Base-by-base conservation (phyloP, 139 green algal genomes). In the Closterium sp. region DNA sequence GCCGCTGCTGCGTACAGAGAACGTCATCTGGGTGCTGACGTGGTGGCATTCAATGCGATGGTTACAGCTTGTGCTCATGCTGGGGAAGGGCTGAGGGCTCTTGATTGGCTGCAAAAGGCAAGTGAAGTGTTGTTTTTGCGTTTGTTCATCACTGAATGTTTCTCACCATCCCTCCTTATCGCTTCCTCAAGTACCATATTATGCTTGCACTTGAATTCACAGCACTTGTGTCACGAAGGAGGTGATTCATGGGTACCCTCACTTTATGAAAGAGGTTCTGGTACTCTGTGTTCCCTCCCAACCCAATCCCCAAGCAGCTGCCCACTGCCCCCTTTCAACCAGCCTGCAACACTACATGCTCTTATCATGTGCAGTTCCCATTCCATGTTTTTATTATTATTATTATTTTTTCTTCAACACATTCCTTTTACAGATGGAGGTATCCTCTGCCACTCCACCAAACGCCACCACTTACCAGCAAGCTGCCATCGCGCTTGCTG, bases 31-130 rank as follows among this genome's bases (percentile, higher is more conserved):
- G 62, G 62, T 79, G 42, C 86, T 38, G 90, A 90, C 85, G 90
- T 91, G n/a, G 90, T 28, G 19, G 85, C 90, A 22, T 91, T 84
- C 85, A 93, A 93, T 31, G 90, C 90, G 2, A 30, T 93, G n/a
- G 32, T 93, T 19, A 85, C 85, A 4, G 70, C 90, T n/a, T 93
- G 90, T 79, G 90, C 85, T 2, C 45, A 21, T 29, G 88, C 90
- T 45, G 90, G 90, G 27, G 30, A 93, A 31, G 90, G 90, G 42
- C 31, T 38, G 70, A 79, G 89, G 22, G 89, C 89, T 10, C 50
- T 89, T 3, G 89, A 92, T 7, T 92, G 89, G 89, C 27, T 92
- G 27, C 30, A 38, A 4, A n/a, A 92, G 89, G 89, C 89, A 31
- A 87, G 85, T 79, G 62, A 79, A 70, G 5, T 22, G 30, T 17